A percentile compares a stretch with the other conserved stretches of the same genome.
Conservation (phyloP, 805 yeast species). For the Kodamaea restingae region DNA sequence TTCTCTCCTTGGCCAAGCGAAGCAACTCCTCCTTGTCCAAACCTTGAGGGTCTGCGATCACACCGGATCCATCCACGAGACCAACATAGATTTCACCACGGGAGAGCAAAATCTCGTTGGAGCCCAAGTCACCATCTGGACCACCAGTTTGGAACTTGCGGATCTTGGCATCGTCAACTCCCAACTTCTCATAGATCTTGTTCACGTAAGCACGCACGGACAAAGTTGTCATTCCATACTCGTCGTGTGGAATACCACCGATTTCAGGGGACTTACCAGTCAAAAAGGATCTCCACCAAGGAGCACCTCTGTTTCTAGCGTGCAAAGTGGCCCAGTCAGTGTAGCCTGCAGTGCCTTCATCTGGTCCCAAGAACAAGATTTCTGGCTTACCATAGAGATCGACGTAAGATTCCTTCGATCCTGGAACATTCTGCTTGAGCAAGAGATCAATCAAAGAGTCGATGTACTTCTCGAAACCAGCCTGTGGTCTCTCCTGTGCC, state of each 20-base stretch:
- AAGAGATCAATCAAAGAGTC: constrained; percentile 86
- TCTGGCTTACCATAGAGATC: constrained; percentile 82
- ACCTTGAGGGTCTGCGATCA: constrained; percentile 87
- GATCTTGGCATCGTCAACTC: constrained; percentile 54
- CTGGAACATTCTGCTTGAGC: constrained; percentile 65
- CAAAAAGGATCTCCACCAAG: constrained; percentile 98
- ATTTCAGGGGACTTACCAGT: constrained; percentile 89
- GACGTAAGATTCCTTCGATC: constrained; percentile 76
- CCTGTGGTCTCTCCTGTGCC: constrained; percentile 74
- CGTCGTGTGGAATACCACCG: constrained; percentile 98
- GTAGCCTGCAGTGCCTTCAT: constrained; percentile 93
- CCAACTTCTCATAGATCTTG: constrained; percentile 76
- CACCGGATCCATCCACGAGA: constrained; percentile 94
- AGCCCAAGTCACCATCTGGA: constrained; percentile 97
- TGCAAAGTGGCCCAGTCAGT: constrained; percentile 98
- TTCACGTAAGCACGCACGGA: constrained; percentile 91
- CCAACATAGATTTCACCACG: constrained; percentile 81
- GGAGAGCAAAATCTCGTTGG: constrained; percentile 88
- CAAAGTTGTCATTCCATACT: constrained; percentile 94
- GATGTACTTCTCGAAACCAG: constrained; percentile 87
- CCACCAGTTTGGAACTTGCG: constrained; percentile 96
- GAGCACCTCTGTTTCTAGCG: constrained; percentile 87
- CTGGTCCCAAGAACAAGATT: constrained; percentile 97
- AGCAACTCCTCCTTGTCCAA: constrained; percentile 73
- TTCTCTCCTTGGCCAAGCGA: constrained; percentile 73